Evolutionary conservation across 2,329 filamentous ascomycete genomes (phyloP).

Genomic region (Trichoderma brevicompactum): DNA sequence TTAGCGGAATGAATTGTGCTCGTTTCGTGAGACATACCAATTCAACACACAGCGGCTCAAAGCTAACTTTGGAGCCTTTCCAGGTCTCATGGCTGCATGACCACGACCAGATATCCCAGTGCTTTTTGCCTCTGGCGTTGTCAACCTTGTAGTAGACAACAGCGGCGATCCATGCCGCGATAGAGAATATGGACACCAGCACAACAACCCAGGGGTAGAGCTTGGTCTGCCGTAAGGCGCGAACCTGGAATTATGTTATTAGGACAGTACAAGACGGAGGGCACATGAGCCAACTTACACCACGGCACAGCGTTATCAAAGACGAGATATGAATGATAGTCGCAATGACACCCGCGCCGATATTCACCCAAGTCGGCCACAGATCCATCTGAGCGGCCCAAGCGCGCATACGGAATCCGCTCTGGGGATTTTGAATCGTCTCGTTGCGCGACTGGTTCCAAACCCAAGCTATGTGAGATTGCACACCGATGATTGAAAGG

Average conservation of each 20-base stretch:
- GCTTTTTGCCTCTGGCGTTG: constrained; percentile 8
- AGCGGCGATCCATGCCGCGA: constrained; percentile 5
- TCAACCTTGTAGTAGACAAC: constrained; percentile 13
- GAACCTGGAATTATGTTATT: background rate
- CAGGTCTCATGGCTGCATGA: constrained; percentile 8
- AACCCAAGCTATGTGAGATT: constrained; percentile 5
- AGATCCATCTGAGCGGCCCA: constrained; percentile 11
- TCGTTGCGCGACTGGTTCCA: background rate
- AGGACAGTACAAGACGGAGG: background rate
- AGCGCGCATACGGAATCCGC: background rate
- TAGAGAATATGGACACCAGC: background rate
- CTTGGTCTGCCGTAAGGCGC: background rate
- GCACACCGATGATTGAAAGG: background rate
- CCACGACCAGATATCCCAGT: constrained; percentile 10
- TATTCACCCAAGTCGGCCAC: constrained; percentile 7
- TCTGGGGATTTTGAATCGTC: constrained; percentile 1
- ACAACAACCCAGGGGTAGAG: constrained; percentile 1
- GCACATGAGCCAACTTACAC: background rate
- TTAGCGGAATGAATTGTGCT: background rate
- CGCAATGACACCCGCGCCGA: background rate
- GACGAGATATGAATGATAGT: constrained; percentile 7
- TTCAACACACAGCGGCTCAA: constrained; percentile 7
- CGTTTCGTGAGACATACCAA: background rate
- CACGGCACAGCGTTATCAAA: background rate
- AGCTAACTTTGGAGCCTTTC: constrained; percentile 1